Conservation (phyloP, 2,329 filamentous ascomycete species). For the Arachnopeziza araneosa region DNA sequence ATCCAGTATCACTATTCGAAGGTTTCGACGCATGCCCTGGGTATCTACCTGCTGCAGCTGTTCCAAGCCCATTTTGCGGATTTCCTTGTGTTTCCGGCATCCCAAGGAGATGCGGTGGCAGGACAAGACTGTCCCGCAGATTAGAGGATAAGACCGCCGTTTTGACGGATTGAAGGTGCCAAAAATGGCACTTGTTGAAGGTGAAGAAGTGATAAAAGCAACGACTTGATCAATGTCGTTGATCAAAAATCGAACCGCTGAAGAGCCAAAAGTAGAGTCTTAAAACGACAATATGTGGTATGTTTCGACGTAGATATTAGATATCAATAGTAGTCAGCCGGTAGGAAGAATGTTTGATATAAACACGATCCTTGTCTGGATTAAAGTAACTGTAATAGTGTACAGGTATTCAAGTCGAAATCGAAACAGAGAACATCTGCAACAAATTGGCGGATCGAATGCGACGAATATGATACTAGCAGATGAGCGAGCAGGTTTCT, state of each 20-base stretch:
- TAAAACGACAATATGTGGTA: neutral
- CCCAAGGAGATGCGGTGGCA: constrained; percentile 73
- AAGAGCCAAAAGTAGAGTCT: neutral
- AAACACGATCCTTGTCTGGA: constrained; percentile 17
- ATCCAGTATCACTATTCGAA: constrained; percentile 77
- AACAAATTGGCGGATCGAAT: constrained; percentile 8
- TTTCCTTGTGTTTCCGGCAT: constrained; percentile 83
- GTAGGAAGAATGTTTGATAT: constrained; percentile 16
- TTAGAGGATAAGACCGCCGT: constrained; percentile 76
- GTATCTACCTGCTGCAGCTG: constrained; percentile 54
- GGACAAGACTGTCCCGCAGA: constrained; percentile 79
- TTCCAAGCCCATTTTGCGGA: constrained; percentile 51
- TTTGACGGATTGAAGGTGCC: constrained; percentile 56
- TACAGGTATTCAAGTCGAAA: constrained; percentile 10
- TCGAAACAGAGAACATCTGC: constrained; percentile 15
- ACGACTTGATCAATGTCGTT: neutral
- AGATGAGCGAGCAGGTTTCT: neutral
- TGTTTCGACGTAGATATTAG: constrained; percentile 2
- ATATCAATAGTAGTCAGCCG: constrained; percentile 8
- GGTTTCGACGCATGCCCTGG: constrained; percentile 71
- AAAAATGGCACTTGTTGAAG: constrained; percentile 21
- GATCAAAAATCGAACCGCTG: neutral
- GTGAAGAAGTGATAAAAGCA: neutral
- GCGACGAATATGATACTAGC: neutral
- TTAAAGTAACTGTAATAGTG: constrained; percentile 15